These are phyloP conservation scores for barley (Hordeum vulgare) DNA, from an alignment of 176 grass and related monocot genomes.

Conservation along the genomic window MorexV3_pseudomolecules_assembly NC_058520.1:611107354-611107853, in stretches of 20 bases:
- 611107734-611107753: conserved; percentile 1
- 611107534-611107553: conserved; percentile 98
- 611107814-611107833: conserved; percentile 86
- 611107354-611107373: too few relatives aligned
- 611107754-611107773: conserved; percentile 27
- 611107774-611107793: conserved; percentile 94
- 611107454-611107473: too few relatives aligned
- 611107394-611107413: too few relatives aligned
- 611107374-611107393: too few relatives aligned
- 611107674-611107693: neutral
- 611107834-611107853: conserved; percentile 59
- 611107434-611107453: too few relatives aligned
- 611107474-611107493: neutral
- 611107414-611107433: too few relatives aligned
- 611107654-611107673: conserved; percentile 38
- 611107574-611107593: conserved; percentile 93
- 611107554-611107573: too few relatives aligned
- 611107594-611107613: conserved; percentile 97
- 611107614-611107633: conserved; percentile 99
- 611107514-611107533: conserved; percentile 47
- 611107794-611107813: conserved; percentile 74
- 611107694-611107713: neutral
- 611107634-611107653: conserved; percentile 72
- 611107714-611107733: conserved; percentile 13
- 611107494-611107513: neutral